These are phyloP conservation scores for Gracilariopsis chorda DNA, from an alignment of 23 red algal species.

Conservation along the genomic window DNA sequence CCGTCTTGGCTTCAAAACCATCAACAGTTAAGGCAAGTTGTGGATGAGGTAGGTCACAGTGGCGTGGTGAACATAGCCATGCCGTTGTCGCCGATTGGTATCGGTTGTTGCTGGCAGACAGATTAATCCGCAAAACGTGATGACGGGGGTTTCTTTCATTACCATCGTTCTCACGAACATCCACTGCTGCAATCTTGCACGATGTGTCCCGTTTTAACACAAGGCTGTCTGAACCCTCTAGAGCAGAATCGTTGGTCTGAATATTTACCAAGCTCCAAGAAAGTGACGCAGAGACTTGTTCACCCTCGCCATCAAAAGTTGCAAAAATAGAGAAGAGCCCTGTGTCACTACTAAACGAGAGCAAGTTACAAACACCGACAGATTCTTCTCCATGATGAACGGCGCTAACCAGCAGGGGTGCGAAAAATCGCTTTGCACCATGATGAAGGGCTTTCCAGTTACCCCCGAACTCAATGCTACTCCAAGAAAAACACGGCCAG, in stretches of 20 bases:
- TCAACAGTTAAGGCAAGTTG: neutral
- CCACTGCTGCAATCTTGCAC: neutral
- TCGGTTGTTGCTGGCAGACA: neutral
- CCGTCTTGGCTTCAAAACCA: neutral
- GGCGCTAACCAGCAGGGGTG: slow-evolving; percentile 12
- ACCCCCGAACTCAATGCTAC: slow-evolving; percentile 36
- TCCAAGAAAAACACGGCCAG: slow-evolving; percentile 42
- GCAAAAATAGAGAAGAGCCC: neutral
- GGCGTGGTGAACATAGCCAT: slow-evolving; percentile 18
- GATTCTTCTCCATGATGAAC: slow-evolving; percentile 35
- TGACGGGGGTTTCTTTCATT: neutral
- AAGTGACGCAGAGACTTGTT: neutral
- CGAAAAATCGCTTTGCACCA: slow-evolving; percentile 5
- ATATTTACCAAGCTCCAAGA: neutral
- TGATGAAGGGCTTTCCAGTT: slow-evolving; percentile 55
- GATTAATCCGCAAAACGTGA: neutral
- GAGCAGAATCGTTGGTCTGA: neutral
- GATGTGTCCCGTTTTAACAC: neutral
- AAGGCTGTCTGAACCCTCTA: neutral
- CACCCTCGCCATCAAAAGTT: neutral
- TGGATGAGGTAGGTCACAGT: neutral
- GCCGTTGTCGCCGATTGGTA: neutral
- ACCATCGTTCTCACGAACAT: neutral
- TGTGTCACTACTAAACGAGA: neutral
- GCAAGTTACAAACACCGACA: slow-evolving; percentile 1